phyloP scores from a whole-genome alignment of 2,329 filamentous ascomycete genomes.

The Apiospora aurea region DNA sequence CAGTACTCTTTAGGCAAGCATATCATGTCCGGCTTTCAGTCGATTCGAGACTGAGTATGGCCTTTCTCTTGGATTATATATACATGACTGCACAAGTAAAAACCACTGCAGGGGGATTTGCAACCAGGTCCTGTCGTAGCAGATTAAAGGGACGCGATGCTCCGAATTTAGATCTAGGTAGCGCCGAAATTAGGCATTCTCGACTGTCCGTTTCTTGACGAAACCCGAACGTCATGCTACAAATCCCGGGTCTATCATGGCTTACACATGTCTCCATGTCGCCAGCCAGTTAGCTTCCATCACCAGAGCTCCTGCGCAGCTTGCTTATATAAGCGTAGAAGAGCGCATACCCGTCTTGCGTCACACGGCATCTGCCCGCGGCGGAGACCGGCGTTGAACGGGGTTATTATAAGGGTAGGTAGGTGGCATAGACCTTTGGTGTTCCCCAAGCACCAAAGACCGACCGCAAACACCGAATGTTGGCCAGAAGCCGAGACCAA shows the following conservation, averaged over 20 bases:
- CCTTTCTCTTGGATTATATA: neutral
- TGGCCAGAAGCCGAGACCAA: slow-evolving; percentile 8
- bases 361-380: neutral
- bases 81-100: neutral
- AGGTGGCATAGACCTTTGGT: neutral
- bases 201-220: neutral
- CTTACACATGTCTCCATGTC: neutral
- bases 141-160: neutral
- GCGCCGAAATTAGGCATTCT: neutral
- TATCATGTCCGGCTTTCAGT: neutral
- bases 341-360: neutral
- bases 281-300: slow-evolving; percentile 9
- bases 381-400: slow-evolving; percentile 9
- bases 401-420: neutral
- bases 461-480: neutral
- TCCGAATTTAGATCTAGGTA: neutral
- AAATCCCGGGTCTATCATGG: slow-evolving; percentile 1
- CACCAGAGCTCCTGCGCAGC: neutral
- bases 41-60: neutral
- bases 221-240: slow-evolving; percentile 12
- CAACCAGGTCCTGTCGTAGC: neutral
- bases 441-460: neutral
- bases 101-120: neutral
- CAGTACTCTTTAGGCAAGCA: neutral
- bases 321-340: slow-evolving; percentile 1